Evolutionary conservation across 2,329 filamentous ascomycete species (phyloP), one percentile per base, ranked within the genome.

Genomic region (Lasiodiplodia sp.): DNA sequence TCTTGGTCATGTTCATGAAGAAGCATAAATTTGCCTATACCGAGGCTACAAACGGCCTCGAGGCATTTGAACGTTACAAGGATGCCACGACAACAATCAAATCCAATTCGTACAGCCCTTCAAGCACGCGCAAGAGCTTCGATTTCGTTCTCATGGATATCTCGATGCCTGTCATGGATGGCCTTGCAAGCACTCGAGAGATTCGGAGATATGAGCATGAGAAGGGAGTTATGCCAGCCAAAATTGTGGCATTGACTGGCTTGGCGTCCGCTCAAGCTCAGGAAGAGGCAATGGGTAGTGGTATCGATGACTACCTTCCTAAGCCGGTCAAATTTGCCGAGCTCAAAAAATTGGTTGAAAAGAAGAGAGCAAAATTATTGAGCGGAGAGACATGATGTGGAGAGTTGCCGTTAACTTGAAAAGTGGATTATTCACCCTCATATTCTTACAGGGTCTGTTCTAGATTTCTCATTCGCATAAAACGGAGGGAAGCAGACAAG

Each of bases 151-250:
- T 81, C 21, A 80, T 84, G 82, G 86, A 88, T 70, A 82, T 87
- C 7, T 84, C 80, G 74, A 88, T 88, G 87, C 86, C 86, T 0
- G 78, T 87, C 4, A 83, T 88, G 71, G 82, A 88, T 70, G 84
- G 84, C 0, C 77, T 86, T 16, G 82, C 83, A 23, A 80, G 84
- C 0, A 87, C 85, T 10, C 78, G 79, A 11, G 79, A 78, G 66
- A 87, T 87, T 23, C 81, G 86, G n/a, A 49, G 57, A 37, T 68
- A 84, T 21, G 86, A 87, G 72, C 76, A 78, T 4, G 79, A 83
- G 4, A 75, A 80, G 12, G 76, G 75, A 1, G 71, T 83, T 2
- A 71, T 76, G 2, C 81, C 80, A 0, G 81, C 83, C 0, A 83
- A 80, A 0, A 82, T 87, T 34, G 84, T 87, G 56, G 86, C 86